phyloP scores from a whole-genome alignment of 1,284 basidiomycete species.

The Neonothopanus nambi region DNA sequence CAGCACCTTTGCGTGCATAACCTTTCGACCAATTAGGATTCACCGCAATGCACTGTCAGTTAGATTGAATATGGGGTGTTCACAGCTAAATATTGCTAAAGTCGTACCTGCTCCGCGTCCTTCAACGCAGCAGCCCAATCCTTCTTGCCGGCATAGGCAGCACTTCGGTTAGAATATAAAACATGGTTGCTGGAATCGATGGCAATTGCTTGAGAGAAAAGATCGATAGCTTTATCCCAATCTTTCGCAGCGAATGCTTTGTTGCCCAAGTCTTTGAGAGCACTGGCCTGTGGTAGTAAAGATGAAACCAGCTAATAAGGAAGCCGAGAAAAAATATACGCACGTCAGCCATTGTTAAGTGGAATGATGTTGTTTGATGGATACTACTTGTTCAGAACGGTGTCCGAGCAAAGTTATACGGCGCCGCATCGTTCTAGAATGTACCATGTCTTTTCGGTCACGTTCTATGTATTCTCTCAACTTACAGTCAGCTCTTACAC shows the following conservation, averaged over 20 bases:
- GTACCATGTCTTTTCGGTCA: too few relatives aligned
- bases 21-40: slow-evolving; percentile 91
- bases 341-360: slow-evolving; percentile 36
- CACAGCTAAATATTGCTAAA: slow-evolving; percentile 7
- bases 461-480: too few relatives aligned
- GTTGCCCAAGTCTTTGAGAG: slow-evolving; percentile 93
- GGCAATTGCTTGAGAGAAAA: slow-evolving; percentile 87
- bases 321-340: slow-evolving; percentile 20
- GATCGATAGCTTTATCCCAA: slow-evolving; percentile 84
- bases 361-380: background rate
- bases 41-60: slow-evolving; percentile 66
- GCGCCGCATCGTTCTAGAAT: too few relatives aligned
- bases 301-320: background rate
- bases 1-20: slow-evolving; percentile 91
- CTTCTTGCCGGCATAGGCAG: slow-evolving; percentile 84
- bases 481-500: too few relatives aligned
- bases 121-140: slow-evolving; percentile 78
- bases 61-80: slow-evolving; percentile 10
- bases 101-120: slow-evolving; percentile 86
- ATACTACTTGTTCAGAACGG: too few relatives aligned
- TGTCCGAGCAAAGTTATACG: background rate
- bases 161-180: slow-evolving; percentile 92
- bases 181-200: slow-evolving; percentile 86
- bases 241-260: slow-evolving; percentile 94
- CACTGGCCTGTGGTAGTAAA: slow-evolving; percentile 42